Conservation (phyloP, 2,329 filamentous ascomycete species). For the Cryphonectria nitschkei region DNA sequence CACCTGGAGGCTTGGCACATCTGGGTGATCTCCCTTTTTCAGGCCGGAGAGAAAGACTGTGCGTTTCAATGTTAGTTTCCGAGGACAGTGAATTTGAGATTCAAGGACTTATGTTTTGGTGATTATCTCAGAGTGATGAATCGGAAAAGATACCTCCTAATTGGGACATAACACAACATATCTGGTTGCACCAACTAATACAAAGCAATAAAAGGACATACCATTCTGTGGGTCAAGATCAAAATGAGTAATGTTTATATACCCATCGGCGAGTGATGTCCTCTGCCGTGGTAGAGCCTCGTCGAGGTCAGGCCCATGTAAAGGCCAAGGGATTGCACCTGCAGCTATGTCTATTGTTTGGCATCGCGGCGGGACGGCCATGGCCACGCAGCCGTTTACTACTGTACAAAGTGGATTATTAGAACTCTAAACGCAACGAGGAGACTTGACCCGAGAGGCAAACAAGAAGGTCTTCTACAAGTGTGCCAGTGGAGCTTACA, state of each 20-base stretch:
- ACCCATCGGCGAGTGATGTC: background rate
- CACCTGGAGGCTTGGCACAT: background rate
- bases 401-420: background rate
- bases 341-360: background rate
- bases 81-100: background rate
- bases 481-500: background rate
- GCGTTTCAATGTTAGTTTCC: background rate
- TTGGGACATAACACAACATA: background rate
- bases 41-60: background rate
- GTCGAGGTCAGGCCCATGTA: background rate
- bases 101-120: background rate
- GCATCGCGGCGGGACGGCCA: slow-evolving; percentile 2
- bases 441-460: background rate
- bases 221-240: background rate
- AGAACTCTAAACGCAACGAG: background rate
- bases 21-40: background rate
- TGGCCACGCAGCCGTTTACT: background rate
- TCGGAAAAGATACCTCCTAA: too few species aligned
- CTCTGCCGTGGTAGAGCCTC: background rate
- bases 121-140: background rate
- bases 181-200: too few species aligned
- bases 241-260: slow-evolving; percentile 8
- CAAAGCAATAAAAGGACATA: background rate
- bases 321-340: too few species aligned
- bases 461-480: background rate